Evolutionary conservation across 1,139 yeast genomes (phyloP).

Genomic region (Protomyces lactucae-debilis): DNA sequence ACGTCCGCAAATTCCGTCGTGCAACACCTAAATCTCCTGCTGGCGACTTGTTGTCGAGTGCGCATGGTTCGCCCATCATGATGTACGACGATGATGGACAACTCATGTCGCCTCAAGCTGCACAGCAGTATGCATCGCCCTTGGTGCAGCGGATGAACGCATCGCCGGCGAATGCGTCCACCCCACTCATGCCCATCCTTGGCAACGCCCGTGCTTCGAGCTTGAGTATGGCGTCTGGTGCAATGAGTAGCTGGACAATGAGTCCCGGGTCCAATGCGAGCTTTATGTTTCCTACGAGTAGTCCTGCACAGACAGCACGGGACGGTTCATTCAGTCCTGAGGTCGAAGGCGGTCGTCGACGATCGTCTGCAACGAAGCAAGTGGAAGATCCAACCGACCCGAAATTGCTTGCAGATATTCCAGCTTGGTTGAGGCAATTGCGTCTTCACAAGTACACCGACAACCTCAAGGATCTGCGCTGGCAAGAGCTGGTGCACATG

Average conservation of each 20-base stretch:
- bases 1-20: slow-evolving; percentile 36
- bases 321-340: neutral
- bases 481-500: slow-evolving; percentile 73
- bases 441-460: slow-evolving; percentile 92
- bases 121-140: slow-evolving; percentile 16
- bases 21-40: slow-evolving; percentile 28
- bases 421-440: slow-evolving; percentile 85
- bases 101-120: slow-evolving; percentile 22
- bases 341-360: slow-evolving; percentile 12
- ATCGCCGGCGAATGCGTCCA: neutral
- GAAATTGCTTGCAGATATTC: slow-evolving; percentile 67
- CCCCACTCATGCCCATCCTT: neutral
- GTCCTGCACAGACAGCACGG: neutral
- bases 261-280: neutral
- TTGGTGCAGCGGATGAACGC: neutral
- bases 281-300: slow-evolving; percentile 8
- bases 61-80: slow-evolving; percentile 22
- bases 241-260: slow-evolving; percentile 10
- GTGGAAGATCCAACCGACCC: slow-evolving; percentile 31
- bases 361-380: slow-evolving; percentile 19
- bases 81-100: slow-evolving; percentile 31
- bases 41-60: neutral
- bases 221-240: slow-evolving; percentile 4
- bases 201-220: neutral
- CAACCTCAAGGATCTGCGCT: slow-evolving; percentile 64